Base-by-base conservation (phyloP, 768 basidiomycete species). In the Psilocybe tampanensis region DNA sequence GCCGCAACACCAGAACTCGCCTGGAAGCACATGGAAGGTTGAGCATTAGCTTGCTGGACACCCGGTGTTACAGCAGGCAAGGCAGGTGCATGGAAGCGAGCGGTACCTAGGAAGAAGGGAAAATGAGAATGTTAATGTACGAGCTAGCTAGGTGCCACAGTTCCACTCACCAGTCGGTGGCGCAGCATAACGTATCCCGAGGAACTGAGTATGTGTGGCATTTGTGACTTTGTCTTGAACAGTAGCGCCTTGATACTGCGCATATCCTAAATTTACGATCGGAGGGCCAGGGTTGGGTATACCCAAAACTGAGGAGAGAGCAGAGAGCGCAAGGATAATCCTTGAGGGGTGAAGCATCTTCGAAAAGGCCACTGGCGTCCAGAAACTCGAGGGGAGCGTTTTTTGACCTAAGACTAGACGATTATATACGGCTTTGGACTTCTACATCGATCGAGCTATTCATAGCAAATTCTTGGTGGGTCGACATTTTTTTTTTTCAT, bases 101-200 rank as follows among this genome's bases (percentile, higher is more conserved):
- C 62, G 18, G 60, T 55, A 8, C 74, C 78, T 76, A 51, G 0
- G 11, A 52, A 34, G n/a, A 39, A n/a, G 8, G 5, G 18, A 7
- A 29, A 29, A 29, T 4, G 9, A 5, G 4, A 4, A 29, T 5
- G 4, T 29, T 29, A 52, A 33, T 22, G 8, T 18, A n/a, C 21
- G 19, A 34, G 47, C n/a, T n/a, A n/a, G 8, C 18, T 22, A 34
- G 18, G 34, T 3, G 6, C 4, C 13, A 47, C 23, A 15, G 39
- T 52, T 24, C 11, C 17, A n/a, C 70, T 41, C 23, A 80, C 81
- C 81, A 44, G 74, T 58, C 2, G 82, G 82, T 23, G 79, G 68
- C 9, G 79, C 79, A 3, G 83, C 82, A 68, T 79, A 85, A 8
- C 82, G 74, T 36, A 82, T 73, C 0, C 76, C 78, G n/a, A 80